Base-by-base conservation (phyloP, 768 basidiomycete genomes). In the Boletales sp. region DNA sequence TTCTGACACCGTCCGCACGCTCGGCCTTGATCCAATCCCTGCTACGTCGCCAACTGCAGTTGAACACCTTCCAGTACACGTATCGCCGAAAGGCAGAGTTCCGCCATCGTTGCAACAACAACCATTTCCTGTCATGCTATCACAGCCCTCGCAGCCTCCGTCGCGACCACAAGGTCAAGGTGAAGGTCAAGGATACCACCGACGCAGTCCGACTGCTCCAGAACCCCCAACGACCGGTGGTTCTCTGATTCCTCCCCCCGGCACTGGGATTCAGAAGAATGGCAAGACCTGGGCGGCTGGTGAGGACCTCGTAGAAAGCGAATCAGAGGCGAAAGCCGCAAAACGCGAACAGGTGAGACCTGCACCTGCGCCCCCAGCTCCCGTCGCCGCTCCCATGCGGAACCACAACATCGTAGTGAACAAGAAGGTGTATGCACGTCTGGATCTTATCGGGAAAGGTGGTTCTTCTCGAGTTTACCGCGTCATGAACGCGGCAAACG, bases 391-490 rank as follows among this genome's bases (percentile, higher is more conserved):
- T 40, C 63, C 73, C 3, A 50, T 72, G 51, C 73, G 76, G 25
- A 74, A 75, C 48, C 69, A 70, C 57, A 69, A 70, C 35, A 69
- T 68, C 35, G 60, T 66, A 41, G 66, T 68, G 10, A 94, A 94
- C 74, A 88, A 84, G 65, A 87, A 83, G 59, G 68, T 78, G 0
- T 97, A 97, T 55, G 85, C 85, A 28, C 84, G 91, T 2, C 77
- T 97, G 3, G 90, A 93, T 63, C 75, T 90, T 70, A 84, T 98
- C 48, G 95, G 95, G 36, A 90, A 86, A 61, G 95, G 95, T 38
- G 95, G 95, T 0, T 87, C 93, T 9, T 96, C 94, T n/a, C 87
- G 90, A 42, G 95, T 99, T 36, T 99, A 86, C 67, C 87, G 92
- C 19, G 94, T 96, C 8, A 76, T 97, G 64, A 88, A 82, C 63